Percentiles rank a stretch among this genome's conserved stretches.
phyloP scores from a whole-genome alignment of 108 stramenopile species.

The Phaeodactylum tricornutum region DNA sequence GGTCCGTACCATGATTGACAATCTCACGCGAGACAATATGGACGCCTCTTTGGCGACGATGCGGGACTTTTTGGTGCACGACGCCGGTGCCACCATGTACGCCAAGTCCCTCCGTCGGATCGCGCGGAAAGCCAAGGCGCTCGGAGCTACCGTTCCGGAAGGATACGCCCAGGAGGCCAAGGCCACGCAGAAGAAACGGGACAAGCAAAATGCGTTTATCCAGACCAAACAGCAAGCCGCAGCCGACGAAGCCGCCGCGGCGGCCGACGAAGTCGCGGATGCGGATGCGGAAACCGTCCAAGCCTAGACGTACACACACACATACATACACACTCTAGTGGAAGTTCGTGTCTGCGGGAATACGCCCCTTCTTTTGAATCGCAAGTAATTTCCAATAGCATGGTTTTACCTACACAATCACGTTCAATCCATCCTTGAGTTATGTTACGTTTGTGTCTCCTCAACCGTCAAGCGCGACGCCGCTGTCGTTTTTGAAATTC shows the following conservation, averaged over 20 bases:
- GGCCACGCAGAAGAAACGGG: constrained; percentile 38
- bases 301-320: no score
- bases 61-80: constrained; percentile 41
- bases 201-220: constrained; percentile 46
- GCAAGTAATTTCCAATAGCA: no score
- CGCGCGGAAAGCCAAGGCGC: constrained; percentile 15
- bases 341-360: no score
- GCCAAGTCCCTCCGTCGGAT: constrained; percentile 45
- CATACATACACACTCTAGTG: no score
- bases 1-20: constrained; percentile 26
- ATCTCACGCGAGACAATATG: constrained; percentile 40
- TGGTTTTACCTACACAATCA: no score
- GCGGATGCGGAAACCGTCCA: constrained; percentile 11
- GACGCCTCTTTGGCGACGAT: constrained; percentile 26
- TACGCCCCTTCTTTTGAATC: no score
- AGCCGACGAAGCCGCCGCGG: constrained; percentile 25
- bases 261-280: constrained; percentile 16
- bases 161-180: constrained; percentile 51
- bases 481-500: constrained; percentile 51
- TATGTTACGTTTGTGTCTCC: no score
- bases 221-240: constrained; percentile 30
- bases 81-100: constrained; percentile 46
- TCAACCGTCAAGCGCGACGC: no score
- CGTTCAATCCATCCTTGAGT: no score
- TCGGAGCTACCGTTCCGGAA: constrained; percentile 35